Conservation (phyloP, 306 rosid genomes). For the Prunus armeniaca region DNA sequence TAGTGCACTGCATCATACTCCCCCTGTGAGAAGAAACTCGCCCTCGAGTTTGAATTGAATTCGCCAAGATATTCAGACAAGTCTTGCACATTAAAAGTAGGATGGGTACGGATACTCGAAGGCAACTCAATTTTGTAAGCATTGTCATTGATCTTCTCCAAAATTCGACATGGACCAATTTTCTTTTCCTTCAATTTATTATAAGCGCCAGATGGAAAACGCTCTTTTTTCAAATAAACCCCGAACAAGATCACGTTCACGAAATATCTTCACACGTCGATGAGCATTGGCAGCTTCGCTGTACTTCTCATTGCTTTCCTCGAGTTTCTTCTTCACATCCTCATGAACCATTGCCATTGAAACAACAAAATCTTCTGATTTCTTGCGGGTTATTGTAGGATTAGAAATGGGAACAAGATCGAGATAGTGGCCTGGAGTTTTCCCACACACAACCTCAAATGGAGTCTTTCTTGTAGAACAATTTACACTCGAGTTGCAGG, state of each 20-base stretch:
- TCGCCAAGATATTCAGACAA: not conserved
- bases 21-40: not conserved
- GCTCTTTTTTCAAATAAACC: not conserved
- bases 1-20: not conserved
- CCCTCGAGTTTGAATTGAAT: not conserved
- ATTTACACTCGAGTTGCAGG: not conserved
- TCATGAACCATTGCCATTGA: not conserved
- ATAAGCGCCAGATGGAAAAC: not conserved
- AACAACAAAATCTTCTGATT: not conserved
- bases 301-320: too few relatives aligned
- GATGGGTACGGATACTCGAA: not conserved
- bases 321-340: not conserved
- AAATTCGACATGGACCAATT: not conserved
- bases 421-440: not conserved
- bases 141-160: not conserved
- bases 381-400: not conserved
- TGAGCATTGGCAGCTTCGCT: not conserved
- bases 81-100: not conserved
- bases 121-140: not conserved
- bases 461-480: not conserved
- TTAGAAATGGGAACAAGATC: not conserved
- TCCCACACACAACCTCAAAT: not conserved
- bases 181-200: not conserved
- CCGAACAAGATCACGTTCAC: not conserved
- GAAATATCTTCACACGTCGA: accelerated